Evolutionary conservation across 768 basidiomycete species (phyloP).

Genomic region (Paxillus involutus): DNA sequence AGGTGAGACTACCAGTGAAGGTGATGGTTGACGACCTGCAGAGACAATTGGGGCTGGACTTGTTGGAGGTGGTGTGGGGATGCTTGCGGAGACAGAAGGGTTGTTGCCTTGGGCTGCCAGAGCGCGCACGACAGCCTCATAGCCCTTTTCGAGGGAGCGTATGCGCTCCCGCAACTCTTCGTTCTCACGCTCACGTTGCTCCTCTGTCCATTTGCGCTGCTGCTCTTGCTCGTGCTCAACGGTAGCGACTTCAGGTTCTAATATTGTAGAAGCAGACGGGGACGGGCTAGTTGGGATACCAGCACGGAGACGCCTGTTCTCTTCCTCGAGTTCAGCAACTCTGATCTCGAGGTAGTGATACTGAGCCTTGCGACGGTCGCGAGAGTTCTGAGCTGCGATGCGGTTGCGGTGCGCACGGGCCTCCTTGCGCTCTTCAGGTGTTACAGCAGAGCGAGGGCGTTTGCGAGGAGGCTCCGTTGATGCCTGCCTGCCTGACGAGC

Average conservation of each 20-base stretch:
- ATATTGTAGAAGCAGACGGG: slow-evolving; percentile 8
- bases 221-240: slow-evolving; percentile 28
- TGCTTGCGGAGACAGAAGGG: slow-evolving; percentile 18
- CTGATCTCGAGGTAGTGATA: slow-evolving; percentile 65
- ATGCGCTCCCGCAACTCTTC: slow-evolving; percentile 74
- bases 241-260: slow-evolving; percentile 24
- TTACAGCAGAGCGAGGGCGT: slow-evolving; percentile 61
- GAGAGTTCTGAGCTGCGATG: slow-evolving; percentile 91
- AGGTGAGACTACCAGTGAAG: slow-evolving; percentile 21
- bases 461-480: slow-evolving; percentile 63
- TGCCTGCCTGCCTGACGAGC: slow-evolving; percentile 5
- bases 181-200: slow-evolving; percentile 63
- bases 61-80: slow-evolving; percentile 14
- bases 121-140: slow-evolving; percentile 78
- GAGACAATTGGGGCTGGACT: slow-evolving; percentile 8
- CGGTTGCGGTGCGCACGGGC: slow-evolving; percentile 90
- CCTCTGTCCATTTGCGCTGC: slow-evolving; percentile 36
- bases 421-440: slow-evolving; percentile 80
- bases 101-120: slow-evolving; percentile 56
- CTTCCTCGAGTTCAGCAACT: slow-evolving; percentile 76
- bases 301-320: slow-evolving; percentile 74
- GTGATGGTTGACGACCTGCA: slow-evolving; percentile 24
- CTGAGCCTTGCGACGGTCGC: slow-evolving; percentile 87
- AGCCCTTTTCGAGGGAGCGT: slow-evolving; percentile 75
- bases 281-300: slow-evolving; percentile 37